Conservation (phyloP, 108 stramenopile genomes). For the Conticribra guillardii region DNA sequence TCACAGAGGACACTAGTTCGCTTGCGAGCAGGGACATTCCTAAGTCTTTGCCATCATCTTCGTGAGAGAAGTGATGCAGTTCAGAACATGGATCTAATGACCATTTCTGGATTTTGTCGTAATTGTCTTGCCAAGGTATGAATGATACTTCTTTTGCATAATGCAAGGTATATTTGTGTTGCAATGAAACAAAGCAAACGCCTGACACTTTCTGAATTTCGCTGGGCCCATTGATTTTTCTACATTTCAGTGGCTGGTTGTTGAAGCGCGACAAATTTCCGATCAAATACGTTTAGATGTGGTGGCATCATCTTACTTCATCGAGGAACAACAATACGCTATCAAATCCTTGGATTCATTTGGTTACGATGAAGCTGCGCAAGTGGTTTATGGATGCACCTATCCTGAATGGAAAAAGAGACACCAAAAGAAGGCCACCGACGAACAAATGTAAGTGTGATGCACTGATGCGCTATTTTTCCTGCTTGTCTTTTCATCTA, state of each 20-base stretch:
- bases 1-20: slow-evolving; percentile 32
- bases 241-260: slow-evolving; percentile 75
- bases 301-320: slow-evolving; percentile 21
- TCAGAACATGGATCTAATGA: slow-evolving; percentile 92
- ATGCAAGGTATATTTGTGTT: slow-evolving; percentile 1
- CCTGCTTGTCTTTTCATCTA: neutral
- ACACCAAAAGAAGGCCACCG: slow-evolving; percentile 79
- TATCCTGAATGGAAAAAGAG: slow-evolving; percentile 87
- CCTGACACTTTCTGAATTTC: no score
- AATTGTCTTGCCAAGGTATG: slow-evolving; percentile 91
- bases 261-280: slow-evolving; percentile 76
- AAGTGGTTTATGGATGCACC: slow-evolving; percentile 82
- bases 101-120: slow-evolving; percentile 89
- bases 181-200: no score
- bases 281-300: slow-evolving; percentile 31
- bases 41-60: slow-evolving; percentile 70
- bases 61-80: slow-evolving; percentile 78
- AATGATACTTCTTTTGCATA: slow-evolving; percentile 6
- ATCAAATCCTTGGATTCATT: slow-evolving; percentile 68
- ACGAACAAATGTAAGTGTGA: slow-evolving; percentile 63
- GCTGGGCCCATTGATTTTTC: no score
- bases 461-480: no score
- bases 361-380: slow-evolving; percentile 88
- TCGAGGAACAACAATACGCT: slow-evolving; percentile 26
- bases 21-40: slow-evolving; percentile 84